phyloP scores from a whole-genome alignment of 352 stramenopile species.

The Globisporangium acanthophoron region DNA sequence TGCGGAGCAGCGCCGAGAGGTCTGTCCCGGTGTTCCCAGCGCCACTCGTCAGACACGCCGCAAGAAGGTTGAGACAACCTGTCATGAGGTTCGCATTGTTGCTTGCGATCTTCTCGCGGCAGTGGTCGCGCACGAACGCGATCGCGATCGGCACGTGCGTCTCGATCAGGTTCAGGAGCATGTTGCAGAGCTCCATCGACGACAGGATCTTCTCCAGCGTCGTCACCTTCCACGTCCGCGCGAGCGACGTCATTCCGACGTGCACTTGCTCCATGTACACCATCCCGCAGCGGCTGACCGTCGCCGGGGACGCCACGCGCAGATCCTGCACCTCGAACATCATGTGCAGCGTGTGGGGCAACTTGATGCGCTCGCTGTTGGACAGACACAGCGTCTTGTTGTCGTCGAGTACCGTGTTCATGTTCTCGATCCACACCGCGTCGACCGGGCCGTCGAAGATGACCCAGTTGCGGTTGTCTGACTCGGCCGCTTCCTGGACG shows the following conservation, averaged over 20 bases:
- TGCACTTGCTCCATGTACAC: slow-evolving; percentile 92
- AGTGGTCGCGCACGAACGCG: slow-evolving; percentile 87
- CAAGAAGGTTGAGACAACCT: slow-evolving; percentile 84
- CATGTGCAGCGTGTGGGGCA: slow-evolving; percentile 86
- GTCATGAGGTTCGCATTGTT: slow-evolving; percentile 89
- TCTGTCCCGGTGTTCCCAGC: slow-evolving; percentile 39
- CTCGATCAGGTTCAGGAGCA: slow-evolving; percentile 76
- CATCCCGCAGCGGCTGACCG: slow-evolving; percentile 88
- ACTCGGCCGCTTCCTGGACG: slow-evolving; percentile 70
- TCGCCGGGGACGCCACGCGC: slow-evolving; percentile 83
- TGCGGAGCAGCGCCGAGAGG: slow-evolving; percentile 52
- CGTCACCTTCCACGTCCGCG: slow-evolving; percentile 69
- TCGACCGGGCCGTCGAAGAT: slow-evolving; percentile 90
- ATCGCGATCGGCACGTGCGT: slow-evolving; percentile 78
- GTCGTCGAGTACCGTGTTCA: slow-evolving; percentile 88
- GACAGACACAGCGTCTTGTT: slow-evolving; percentile 86
- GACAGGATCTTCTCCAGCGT: slow-evolving; percentile 67
- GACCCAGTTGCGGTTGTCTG: slow-evolving; percentile 87
- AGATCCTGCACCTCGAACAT: slow-evolving; percentile 93
- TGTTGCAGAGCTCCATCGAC: slow-evolving; percentile 49
- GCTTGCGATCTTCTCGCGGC: slow-evolving; percentile 82
- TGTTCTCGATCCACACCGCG: slow-evolving; percentile 93
- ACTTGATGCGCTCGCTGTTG: slow-evolving; percentile 87
- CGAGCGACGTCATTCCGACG: slow-evolving; percentile 67
- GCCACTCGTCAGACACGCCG: slow-evolving; percentile 53